These are phyloP conservation scores for Coemansia sp. DNA, from an alignment of 371 early-diverging fungal genomes.

Conservation along the genomic window DNA sequence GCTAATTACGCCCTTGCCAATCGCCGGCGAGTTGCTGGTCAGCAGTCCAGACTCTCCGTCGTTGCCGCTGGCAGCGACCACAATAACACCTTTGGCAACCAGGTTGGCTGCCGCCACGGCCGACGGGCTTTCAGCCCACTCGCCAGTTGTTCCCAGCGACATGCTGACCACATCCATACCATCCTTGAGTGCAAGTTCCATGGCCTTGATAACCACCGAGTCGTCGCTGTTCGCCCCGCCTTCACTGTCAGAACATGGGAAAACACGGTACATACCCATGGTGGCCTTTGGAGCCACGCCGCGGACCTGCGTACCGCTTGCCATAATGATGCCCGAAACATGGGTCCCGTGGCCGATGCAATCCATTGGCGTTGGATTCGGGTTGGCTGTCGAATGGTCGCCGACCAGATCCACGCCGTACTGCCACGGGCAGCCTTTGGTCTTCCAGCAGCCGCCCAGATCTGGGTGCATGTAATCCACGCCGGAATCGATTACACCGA, in stretches of 20 bases:
- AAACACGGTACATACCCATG: conserved; percentile 63
- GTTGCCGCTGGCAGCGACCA: conserved; percentile 72
- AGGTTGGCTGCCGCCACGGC: conserved; percentile 55
- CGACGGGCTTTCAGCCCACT: conserved; percentile 45
- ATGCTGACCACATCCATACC: conserved; percentile 70
- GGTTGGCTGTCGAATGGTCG: conserved; percentile 3
- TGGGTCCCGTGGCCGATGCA: conserved; percentile 66
- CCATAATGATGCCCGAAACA: conserved; percentile 64
- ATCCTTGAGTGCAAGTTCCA: conserved; percentile 62
- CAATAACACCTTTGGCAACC: conserved; percentile 48
- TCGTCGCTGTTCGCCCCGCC: conserved; percentile 56
- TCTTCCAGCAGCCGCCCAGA: conserved; percentile 56
- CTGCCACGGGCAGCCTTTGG: conserved; percentile 52
- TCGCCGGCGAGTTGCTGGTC: conserved; percentile 60
- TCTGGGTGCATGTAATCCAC: conserved; percentile 62
- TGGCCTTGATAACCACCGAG: conserved; percentile 58
- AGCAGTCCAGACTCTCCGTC: conserved; percentile 64
- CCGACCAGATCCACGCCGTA: conserved; percentile 10
- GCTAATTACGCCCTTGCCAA: conserved; percentile 58
- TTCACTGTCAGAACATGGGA: conserved; percentile 51
- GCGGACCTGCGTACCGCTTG: conserved; percentile 53
- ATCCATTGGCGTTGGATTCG: conserved; percentile 48
- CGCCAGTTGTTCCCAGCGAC: conserved; percentile 60
- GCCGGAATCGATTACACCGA: conserved; percentile 69
- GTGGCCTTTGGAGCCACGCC: conserved; percentile 66